phyloP scores from a whole-genome alignment of 1,284 basidiomycete species.

The Sanghuangporus sanghuang region DNA sequence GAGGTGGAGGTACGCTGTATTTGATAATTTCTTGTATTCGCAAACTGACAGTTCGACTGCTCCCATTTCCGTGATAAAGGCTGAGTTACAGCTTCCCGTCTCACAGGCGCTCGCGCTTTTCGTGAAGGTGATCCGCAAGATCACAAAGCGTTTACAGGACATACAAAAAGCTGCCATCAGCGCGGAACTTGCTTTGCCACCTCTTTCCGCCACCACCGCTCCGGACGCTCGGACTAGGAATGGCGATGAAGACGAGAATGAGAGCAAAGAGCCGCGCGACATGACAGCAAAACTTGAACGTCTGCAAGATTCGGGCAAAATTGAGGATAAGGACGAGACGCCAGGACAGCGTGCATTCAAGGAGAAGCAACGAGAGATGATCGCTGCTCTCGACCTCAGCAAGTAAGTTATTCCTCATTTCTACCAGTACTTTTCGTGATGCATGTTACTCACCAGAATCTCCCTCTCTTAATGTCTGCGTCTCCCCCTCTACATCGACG shows the following conservation, averaged over 20 bases:
- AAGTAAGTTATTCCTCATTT: slow-evolving; percentile 53
- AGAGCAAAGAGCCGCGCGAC: slow-evolving; percentile 58
- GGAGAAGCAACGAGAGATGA: slow-evolving; percentile 78
- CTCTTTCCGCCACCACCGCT: slow-evolving; percentile 11
- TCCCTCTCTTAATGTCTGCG: slow-evolving; percentile 16
- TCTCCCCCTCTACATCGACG: background rate
- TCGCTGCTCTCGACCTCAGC: slow-evolving; percentile 78
- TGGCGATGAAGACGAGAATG: slow-evolving; percentile 25
- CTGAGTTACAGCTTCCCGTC: slow-evolving; percentile 78
- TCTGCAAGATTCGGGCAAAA: background rate
- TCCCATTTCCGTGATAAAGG: slow-evolving; percentile 31
- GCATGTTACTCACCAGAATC: slow-evolving; percentile 22
- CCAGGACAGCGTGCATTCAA: slow-evolving; percentile 33
- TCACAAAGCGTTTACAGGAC: slow-evolving; percentile 75
- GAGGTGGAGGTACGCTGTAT: slow-evolving; percentile 66
- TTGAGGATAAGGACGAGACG: slow-evolving; percentile 32
- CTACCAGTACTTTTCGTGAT: slow-evolving; percentile 7
- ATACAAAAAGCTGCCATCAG: slow-evolving; percentile 78
- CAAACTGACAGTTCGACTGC: slow-evolving; percentile 8
- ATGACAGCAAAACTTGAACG: slow-evolving; percentile 58
- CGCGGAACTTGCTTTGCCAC: slow-evolving; percentile 39
- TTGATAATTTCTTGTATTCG: background rate
- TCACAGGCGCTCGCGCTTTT: slow-evolving; percentile 90
- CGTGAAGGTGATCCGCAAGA: slow-evolving; percentile 85
- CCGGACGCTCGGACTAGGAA: slow-evolving; percentile 18